These are phyloP conservation scores for Yueomyces sinensis DNA, from an alignment of 805 yeast genomes.

Conservation along the genomic window DNA sequence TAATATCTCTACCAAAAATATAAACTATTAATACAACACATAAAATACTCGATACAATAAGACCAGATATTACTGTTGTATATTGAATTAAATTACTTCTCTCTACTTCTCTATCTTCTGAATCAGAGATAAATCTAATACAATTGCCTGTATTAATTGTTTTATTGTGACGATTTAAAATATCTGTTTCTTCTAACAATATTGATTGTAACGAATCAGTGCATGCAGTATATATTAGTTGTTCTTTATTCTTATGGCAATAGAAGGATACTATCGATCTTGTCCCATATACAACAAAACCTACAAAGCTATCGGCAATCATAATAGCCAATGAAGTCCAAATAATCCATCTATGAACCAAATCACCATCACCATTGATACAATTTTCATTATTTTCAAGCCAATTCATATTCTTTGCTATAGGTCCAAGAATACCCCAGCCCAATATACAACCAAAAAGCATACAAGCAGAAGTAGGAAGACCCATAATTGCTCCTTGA, in stretches of 20 bases:
- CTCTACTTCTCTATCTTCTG: slow-evolving; percentile 26
- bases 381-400: slow-evolving; percentile 81
- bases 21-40: slow-evolving; percentile 52
- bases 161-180: slow-evolving; percentile 10
- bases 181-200: slow-evolving; percentile 21
- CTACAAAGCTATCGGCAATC: slow-evolving; percentile 83
- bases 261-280: slow-evolving; percentile 27
- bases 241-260: slow-evolving; percentile 14
- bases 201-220: slow-evolving; percentile 22
- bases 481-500: slow-evolving; percentile 96
- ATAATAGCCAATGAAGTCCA: slow-evolving; percentile 89
- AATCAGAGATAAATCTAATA: slow-evolving; percentile 18
- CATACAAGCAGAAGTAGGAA: slow-evolving; percentile 85
- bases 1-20: slow-evolving; percentile 50
- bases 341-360: slow-evolving; percentile 78
- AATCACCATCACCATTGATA: slow-evolving; percentile 34
- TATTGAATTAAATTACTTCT: slow-evolving; percentile 36
- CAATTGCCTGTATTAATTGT: slow-evolving; percentile 2
- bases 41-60: slow-evolving; percentile 48
- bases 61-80: slow-evolving; percentile 42
- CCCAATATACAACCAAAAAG: slow-evolving; percentile 79
- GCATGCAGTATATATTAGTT: slow-evolving; percentile 4
- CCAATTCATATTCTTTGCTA: slow-evolving; percentile 63
- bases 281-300: slow-evolving; percentile 49
- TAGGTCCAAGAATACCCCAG: slow-evolving; percentile 85